Evolutionary conservation across 1,139 yeast genomes (phyloP).

Genomic region (Suhomyces maxii): DNA sequence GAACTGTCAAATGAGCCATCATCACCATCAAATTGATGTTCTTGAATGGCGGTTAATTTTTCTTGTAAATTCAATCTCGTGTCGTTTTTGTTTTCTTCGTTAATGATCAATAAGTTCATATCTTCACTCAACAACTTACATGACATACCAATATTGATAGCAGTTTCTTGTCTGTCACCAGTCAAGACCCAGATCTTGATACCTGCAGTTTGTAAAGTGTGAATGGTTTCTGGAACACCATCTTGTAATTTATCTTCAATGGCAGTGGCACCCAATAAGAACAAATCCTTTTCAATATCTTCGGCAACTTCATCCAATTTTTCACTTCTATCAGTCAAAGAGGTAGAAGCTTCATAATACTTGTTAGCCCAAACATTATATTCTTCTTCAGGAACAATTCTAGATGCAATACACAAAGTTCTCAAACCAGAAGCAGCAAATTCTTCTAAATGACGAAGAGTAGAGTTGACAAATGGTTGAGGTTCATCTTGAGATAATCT

Average conservation of each 20-base stretch:
- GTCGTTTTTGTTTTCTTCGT: slow-evolving; percentile 78
- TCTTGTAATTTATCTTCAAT: slow-evolving; percentile 97
- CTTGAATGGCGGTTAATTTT: slow-evolving; percentile 72
- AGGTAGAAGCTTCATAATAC: slow-evolving; percentile 80
- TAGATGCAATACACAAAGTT: slow-evolving; percentile 88
- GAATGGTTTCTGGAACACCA: slow-evolving; percentile 97
- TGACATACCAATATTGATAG: slow-evolving; percentile 97
- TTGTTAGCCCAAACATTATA: slow-evolving; percentile 62
- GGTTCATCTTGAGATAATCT: slow-evolving; percentile 63
- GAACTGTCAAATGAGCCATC: slow-evolving; percentile 57
- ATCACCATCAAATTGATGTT: slow-evolving; percentile 68
- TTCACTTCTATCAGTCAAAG: slow-evolving; percentile 71
- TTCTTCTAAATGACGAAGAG: slow-evolving; percentile 87
- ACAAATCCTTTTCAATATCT: slow-evolving; percentile 74
- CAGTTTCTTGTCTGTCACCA: slow-evolving; percentile 99
- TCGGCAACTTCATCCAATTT: slow-evolving; percentile 73
- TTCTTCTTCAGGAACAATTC: slow-evolving; percentile 78
- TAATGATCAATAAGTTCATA: slow-evolving; percentile 87
- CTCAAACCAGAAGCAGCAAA: slow-evolving; percentile 96
- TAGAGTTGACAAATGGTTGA: slow-evolving; percentile 79
- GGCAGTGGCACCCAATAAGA: slow-evolving; percentile 93
- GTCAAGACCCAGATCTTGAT: slow-evolving; percentile 97
- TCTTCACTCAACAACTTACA: slow-evolving; percentile 93
- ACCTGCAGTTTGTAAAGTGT: slow-evolving; percentile 92
- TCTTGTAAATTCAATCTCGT: slow-evolving; percentile 71